These are phyloP conservation scores for Aspergillus wentii DNA, from an alignment of 495 filamentous ascomycete species.

Conservation along the genomic window DNA sequence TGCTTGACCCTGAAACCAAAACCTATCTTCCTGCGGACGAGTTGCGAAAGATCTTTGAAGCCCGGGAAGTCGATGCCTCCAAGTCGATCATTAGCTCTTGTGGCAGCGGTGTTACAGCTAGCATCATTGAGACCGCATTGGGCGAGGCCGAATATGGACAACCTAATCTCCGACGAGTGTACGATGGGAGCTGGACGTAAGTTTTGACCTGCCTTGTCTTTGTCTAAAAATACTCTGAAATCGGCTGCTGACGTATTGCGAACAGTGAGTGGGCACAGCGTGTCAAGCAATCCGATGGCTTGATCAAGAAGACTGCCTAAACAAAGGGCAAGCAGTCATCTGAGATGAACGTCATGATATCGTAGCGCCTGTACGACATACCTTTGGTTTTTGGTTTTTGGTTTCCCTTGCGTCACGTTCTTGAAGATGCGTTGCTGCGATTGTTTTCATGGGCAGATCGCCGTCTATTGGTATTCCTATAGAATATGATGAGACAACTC, in stretches of 20 bases:
- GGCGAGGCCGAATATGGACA: constrained; percentile 69
- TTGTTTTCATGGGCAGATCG: too few species aligned
- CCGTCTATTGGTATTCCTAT: too few species aligned
- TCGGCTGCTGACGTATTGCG: constrained; percentile 11
- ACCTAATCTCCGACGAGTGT: constrained; percentile 65
- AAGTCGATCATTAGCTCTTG: constrained; percentile 86
- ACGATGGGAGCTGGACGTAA: constrained; percentile 98
- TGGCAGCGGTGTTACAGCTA: constrained; percentile 94
- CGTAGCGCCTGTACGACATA: too few species aligned
- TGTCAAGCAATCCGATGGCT: constrained; percentile 50
- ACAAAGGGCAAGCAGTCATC: too few species aligned
- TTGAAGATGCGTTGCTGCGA: too few species aligned
- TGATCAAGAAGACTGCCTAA: constrained; percentile 50
- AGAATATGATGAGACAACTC: too few species aligned
- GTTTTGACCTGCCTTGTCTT: constrained; percentile 29
- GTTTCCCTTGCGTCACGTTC: too few species aligned
- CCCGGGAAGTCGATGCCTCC: constrained; percentile 70
- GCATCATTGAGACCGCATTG: constrained; percentile 83
- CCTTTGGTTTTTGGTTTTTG: too few species aligned
- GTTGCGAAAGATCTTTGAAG: constrained; percentile 69
- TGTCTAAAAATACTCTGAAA: not conserved
- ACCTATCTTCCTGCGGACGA: constrained; percentile 67
- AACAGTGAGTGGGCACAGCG: constrained; percentile 73
- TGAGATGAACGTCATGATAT: too few species aligned
- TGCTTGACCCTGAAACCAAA: constrained; percentile 80